Percentiles rank a stretch among this genome's conserved stretches.
Conservation (phyloP, 2,329 filamentous ascomycete species). For the Bimuria novae-zelandiae region DNA sequence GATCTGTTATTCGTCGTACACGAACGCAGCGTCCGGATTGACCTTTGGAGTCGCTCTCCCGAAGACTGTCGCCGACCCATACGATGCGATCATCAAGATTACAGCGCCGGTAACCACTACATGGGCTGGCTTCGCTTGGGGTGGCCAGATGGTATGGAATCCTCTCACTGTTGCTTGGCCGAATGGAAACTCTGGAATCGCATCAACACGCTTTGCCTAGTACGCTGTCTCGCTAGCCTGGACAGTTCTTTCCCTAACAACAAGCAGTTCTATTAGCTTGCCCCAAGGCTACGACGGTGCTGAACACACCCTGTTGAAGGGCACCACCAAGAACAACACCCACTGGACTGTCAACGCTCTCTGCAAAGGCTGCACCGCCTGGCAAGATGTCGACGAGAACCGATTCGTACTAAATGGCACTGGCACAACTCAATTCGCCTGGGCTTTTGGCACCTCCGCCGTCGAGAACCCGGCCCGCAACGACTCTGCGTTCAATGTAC, state of each 20-base stretch:
- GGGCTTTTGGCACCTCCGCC: conserved; percentile 34
- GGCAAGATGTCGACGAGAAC: conserved; percentile 35
- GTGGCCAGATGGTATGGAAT: conserved; percentile 41
- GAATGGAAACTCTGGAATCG: conserved; percentile 31
- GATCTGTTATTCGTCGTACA: conserved; percentile 39
- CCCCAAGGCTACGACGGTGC: conserved; percentile 35
- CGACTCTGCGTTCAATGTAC: conserved; percentile 40
- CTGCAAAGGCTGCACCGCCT: conserved; percentile 38
- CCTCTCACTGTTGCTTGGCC: conserved; percentile 39
- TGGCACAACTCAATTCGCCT: conserved; percentile 36
- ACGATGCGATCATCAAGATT: conserved; percentile 38
- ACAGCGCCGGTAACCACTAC: conserved; percentile 29
- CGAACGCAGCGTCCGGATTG: conserved; percentile 33
- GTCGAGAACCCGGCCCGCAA: conserved; percentile 37
- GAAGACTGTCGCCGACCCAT: conserved; percentile 34
- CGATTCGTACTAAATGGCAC: conserved; percentile 30
- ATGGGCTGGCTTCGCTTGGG: conserved; percentile 41
- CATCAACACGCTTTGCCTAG: conserved; percentile 40
- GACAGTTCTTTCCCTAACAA: conserved; percentile 20
- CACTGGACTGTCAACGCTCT: conserved; percentile 39
- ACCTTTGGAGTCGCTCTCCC: conserved; percentile 39
- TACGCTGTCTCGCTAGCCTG: conserved; percentile 15
- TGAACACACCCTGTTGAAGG: conserved; percentile 35
- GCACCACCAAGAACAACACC: conserved; percentile 36
- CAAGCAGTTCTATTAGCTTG: conserved; percentile 29